Conservation (phyloP, 2,329 filamentous ascomycete genomes). For the Apiospora kogelbergensis region DNA sequence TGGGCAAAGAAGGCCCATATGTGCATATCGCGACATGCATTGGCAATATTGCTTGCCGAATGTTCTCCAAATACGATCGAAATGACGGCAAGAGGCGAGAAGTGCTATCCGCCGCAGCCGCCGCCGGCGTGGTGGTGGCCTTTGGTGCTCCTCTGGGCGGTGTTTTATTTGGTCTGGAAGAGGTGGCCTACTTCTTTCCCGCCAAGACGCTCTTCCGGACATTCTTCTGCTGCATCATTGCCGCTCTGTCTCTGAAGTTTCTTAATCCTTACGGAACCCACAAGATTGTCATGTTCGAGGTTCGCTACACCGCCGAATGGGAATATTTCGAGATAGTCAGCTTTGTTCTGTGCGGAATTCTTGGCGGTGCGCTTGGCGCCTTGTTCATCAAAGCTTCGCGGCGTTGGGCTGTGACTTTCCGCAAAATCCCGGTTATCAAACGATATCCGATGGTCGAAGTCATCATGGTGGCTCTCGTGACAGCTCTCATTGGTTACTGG, state of each 20-base stretch:
- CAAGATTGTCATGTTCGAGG: conserved; percentile 96
- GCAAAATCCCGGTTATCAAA: conserved; percentile 79
- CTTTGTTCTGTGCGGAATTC: conserved; percentile 82
- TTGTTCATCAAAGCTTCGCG: conserved; percentile 96
- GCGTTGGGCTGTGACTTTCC: conserved; percentile 86
- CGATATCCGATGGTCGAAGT: conserved; percentile 84
- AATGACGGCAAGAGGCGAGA: conserved; percentile 95
- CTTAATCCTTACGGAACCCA: conserved; percentile 93
- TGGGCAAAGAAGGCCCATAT: conserved; percentile 93
- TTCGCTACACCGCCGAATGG: conserved; percentile 90
- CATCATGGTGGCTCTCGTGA: conserved; percentile 79
- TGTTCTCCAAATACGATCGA: conserved; percentile 91
- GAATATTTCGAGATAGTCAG: conserved; percentile 84
- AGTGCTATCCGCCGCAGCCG: conserved; percentile 88
- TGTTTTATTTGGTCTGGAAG: conserved; percentile 89
- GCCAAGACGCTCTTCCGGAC: conserved; percentile 96
- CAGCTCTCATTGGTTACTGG: conserved; percentile 88
- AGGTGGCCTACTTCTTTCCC: conserved; percentile 96
- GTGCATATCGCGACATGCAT: conserved; percentile 97
- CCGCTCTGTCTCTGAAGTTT: conserved; percentile 89
- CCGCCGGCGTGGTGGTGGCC: conserved; percentile 88
- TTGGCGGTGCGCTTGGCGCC: conserved; percentile 83
- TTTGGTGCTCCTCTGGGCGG: conserved; percentile 88
- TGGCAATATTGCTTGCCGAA: conserved; percentile 88
- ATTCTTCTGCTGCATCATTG: conserved; percentile 96